phyloP scores from a whole-genome alignment of 495 filamentous ascomycete species.

The Cercophora samala region DNA sequence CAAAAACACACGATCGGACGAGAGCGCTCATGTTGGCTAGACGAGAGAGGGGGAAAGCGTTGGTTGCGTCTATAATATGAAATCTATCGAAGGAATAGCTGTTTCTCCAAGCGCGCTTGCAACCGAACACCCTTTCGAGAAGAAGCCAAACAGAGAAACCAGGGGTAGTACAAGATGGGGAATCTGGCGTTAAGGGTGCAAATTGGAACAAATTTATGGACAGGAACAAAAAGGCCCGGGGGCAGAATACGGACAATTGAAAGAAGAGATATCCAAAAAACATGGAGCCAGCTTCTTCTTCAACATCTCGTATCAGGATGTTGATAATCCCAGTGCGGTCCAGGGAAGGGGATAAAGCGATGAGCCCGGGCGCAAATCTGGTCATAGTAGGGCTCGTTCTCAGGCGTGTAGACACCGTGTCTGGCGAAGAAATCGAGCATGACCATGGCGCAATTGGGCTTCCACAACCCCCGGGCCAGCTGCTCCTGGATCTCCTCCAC shows the following conservation, averaged over 20 bases:
- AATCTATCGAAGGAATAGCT: slow-evolving; percentile 6
- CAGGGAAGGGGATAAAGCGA: slow-evolving; percentile 78
- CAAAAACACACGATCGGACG: background rate
- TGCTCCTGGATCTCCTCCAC: slow-evolving; percentile 71
- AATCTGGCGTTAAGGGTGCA: slow-evolving; percentile 20
- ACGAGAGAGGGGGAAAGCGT: background rate
- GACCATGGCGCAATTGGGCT: slow-evolving; percentile 87
- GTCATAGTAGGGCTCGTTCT: slow-evolving; percentile 78
- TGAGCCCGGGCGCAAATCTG: slow-evolving; percentile 75
- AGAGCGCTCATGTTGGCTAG: background rate
- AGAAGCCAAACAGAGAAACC: background rate
- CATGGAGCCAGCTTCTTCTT: slow-evolving; percentile 5
- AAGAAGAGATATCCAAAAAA: slow-evolving; percentile 30
- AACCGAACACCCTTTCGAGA: background rate
- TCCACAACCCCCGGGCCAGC: slow-evolving; percentile 72
- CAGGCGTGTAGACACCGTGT: slow-evolving; percentile 73
- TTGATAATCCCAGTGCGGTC: slow-evolving; percentile 47
- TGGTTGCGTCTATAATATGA: slow-evolving; percentile 7
- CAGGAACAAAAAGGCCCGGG: slow-evolving; percentile 4
- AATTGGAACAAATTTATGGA: slow-evolving; percentile 11
- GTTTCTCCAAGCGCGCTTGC: background rate
- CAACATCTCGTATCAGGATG: slow-evolving; percentile 11
- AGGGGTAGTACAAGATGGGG: slow-evolving; percentile 4
- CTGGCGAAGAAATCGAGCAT: slow-evolving; percentile 88
- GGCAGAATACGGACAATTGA: slow-evolving; percentile 9